phyloP scores from a whole-genome alignment of 352 stramenopile species.

The Pythium sukuiense region DNA sequence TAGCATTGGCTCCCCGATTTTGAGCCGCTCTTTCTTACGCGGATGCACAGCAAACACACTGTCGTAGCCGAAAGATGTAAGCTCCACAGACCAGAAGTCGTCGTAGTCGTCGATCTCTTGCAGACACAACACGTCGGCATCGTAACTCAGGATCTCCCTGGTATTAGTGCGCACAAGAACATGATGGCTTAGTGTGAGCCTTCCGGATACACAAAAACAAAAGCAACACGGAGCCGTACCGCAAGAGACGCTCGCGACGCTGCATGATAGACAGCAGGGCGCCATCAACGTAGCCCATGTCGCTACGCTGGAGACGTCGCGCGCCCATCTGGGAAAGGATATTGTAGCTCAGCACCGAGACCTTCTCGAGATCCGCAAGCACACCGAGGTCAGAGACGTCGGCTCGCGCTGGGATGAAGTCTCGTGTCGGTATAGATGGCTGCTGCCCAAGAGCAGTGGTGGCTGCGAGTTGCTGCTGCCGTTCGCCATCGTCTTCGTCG shows the following conservation, averaged over 20 bases:
- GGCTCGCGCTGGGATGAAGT: slow-evolving; percentile 45
- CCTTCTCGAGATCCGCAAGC: slow-evolving; percentile 53
- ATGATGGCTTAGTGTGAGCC: too few relatives aligned
- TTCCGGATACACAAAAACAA: too few relatives aligned
- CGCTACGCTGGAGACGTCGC: slow-evolving; percentile 41
- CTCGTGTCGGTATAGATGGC: slow-evolving; percentile 15
- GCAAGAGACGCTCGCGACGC: slow-evolving; percentile 54
- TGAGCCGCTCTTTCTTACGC: too few relatives aligned
- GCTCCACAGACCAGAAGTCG: too few relatives aligned
- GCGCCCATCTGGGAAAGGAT: slow-evolving; percentile 81
- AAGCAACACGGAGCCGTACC: too few relatives aligned
- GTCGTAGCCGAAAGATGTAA: too few relatives aligned
- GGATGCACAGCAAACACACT: too few relatives aligned
- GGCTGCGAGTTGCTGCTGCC: background rate
- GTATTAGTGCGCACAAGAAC: too few relatives aligned
- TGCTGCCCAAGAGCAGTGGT: background rate
- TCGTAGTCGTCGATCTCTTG: slow-evolving; percentile 90
- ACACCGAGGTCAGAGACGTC: slow-evolving; percentile 44
- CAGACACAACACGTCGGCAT: slow-evolving; percentile 85
- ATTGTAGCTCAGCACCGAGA: slow-evolving; percentile 81
- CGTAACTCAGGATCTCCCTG: slow-evolving; percentile 76
- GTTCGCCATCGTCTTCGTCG: background rate
- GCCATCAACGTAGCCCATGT: slow-evolving; percentile 48
- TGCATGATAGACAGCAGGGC: slow-evolving; percentile 56
- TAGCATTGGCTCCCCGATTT: too few relatives aligned